These are phyloP conservation scores for Fomitopsis serialis DNA, from an alignment of 768 basidiomycete species.

Conservation along the genomic window DNA sequence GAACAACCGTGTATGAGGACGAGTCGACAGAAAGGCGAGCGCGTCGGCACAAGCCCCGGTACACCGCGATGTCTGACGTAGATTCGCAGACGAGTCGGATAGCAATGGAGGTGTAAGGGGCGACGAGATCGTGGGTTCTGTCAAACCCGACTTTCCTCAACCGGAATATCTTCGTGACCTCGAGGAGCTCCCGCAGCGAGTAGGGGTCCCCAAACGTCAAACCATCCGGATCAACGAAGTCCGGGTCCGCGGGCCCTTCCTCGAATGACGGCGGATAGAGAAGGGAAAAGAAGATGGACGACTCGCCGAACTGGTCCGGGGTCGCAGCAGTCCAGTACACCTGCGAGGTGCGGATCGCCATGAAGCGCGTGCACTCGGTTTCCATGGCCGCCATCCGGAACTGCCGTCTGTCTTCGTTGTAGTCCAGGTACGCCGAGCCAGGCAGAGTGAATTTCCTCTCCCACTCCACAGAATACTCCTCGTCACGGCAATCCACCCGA, in stretches of 20 bases:
- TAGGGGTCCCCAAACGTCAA: no score
- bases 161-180: slow-evolving; percentile 20
- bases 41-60: slow-evolving; percentile 31
- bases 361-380: slow-evolving; percentile 18
- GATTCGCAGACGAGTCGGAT: slow-evolving; percentile 44
- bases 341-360: slow-evolving; percentile 41
- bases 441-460: slow-evolving; percentile 26
- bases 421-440: slow-evolving; percentile 22
- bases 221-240: background rate
- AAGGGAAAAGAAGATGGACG: slow-evolving; percentile 38
- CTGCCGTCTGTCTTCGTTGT: slow-evolving; percentile 39
- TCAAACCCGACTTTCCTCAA: slow-evolving; percentile 34
- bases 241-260: background rate
- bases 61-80: slow-evolving; percentile 28
- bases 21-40: slow-evolving; percentile 30
- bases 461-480: slow-evolving; percentile 52
- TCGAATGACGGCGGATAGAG: slow-evolving; percentile 37
- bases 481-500: slow-evolving; percentile 58
- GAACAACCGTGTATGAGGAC: slow-evolving; percentile 34
- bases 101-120: slow-evolving; percentile 47
- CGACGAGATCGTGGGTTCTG: slow-evolving; percentile 35
- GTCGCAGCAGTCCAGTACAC: slow-evolving; percentile 36
- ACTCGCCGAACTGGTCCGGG: slow-evolving; percentile 18
- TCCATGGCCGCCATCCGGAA: slow-evolving; percentile 32
- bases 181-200: no score